Evolutionary conservation across 2,329 filamentous ascomycete genomes (phyloP).

Genomic region (Daldinia sp.): DNA sequence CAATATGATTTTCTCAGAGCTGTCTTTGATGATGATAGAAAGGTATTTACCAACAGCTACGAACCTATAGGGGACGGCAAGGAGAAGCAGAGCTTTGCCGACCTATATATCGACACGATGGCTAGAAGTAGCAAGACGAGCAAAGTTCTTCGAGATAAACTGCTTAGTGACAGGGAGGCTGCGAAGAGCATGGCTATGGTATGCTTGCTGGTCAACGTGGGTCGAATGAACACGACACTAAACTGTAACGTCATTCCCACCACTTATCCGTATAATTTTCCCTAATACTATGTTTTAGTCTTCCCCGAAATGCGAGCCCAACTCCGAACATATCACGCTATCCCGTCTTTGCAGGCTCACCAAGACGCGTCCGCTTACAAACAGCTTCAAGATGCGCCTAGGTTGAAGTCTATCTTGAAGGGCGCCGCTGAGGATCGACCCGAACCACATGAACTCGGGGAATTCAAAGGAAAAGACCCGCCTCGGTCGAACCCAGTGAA

Average conservation of each 20-base stretch:
- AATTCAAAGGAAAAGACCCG: constrained; percentile 73
- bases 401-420: constrained; percentile 96
- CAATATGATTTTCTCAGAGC: constrained; percentile 85
- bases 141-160: constrained; percentile 96
- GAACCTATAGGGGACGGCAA: constrained; percentile 60
- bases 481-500: constrained; percentile 95
- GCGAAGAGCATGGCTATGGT: constrained; percentile 99
- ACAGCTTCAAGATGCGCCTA: constrained; percentile 93
- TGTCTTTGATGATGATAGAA: constrained; percentile 77
- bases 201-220: constrained; percentile 94
- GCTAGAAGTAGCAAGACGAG: constrained; percentile 98
- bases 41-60: constrained; percentile 89
- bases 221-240: constrained; percentile 97
- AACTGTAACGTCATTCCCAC: constrained; percentile 73
- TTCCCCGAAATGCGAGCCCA: constrained; percentile 99
- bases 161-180: constrained; percentile 88
- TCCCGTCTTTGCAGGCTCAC: constrained; percentile 92
- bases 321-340: constrained; percentile 95
- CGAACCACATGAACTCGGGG: constrained; percentile 84
- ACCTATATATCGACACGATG: constrained; percentile 99
- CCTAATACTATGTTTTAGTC: constrained; percentile 57
- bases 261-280: background rate
- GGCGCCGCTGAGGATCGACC: constrained; percentile 89
- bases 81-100: constrained; percentile 82
- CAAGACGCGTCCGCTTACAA: constrained; percentile 98